Percentiles rank a stretch among this genome's conserved stretches.
phyloP scores from a whole-genome alignment of 495 filamentous ascomycete genomes.

The Penicillium paxilli region DNA sequence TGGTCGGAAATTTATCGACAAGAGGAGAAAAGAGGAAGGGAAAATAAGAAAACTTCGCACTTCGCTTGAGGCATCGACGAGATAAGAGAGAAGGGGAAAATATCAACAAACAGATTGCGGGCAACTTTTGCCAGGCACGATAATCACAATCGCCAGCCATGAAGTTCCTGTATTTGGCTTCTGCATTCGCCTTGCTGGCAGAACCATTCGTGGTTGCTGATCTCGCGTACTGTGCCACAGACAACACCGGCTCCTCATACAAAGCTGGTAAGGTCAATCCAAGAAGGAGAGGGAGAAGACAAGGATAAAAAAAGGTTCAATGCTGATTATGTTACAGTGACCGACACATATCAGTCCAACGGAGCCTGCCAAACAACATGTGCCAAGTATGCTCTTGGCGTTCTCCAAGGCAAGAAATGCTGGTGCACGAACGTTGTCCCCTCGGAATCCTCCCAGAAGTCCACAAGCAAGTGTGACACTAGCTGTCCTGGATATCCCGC shows the following conservation, averaged over 20 bases:
- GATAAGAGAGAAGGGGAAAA: not conserved
- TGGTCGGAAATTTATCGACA: not conserved
- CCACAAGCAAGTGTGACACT: constrained; percentile 48
- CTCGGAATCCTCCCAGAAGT: constrained; percentile 35
- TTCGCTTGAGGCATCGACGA: not conserved
- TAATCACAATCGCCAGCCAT: constrained; percentile 9
- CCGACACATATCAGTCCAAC: constrained; percentile 62
- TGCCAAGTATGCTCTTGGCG: constrained; percentile 62
- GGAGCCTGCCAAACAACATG: constrained; percentile 61
- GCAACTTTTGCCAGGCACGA: not conserved
- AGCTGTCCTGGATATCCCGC: constrained; percentile 65
- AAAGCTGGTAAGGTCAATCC: constrained; percentile 25
- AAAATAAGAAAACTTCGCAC: not conserved
- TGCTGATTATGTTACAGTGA: constrained; percentile 37
- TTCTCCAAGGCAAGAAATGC: constrained; percentile 63
- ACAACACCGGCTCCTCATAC: constrained; percentile 46
- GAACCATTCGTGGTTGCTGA: constrained; percentile 19
- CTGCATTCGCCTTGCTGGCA: constrained; percentile 14
- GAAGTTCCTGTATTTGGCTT: constrained; percentile 13
- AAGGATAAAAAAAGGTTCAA: not conserved
- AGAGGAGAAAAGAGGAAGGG: not conserved
- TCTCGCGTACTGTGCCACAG: constrained; percentile 43
- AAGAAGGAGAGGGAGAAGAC: not conserved
- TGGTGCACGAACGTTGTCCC: constrained; percentile 79
- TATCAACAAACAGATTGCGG: not conserved